These are phyloP conservation scores for Scedosporium apiospermum DNA, from an alignment of 2,329 filamentous ascomycete genomes.

Conservation along the genomic window DNA sequence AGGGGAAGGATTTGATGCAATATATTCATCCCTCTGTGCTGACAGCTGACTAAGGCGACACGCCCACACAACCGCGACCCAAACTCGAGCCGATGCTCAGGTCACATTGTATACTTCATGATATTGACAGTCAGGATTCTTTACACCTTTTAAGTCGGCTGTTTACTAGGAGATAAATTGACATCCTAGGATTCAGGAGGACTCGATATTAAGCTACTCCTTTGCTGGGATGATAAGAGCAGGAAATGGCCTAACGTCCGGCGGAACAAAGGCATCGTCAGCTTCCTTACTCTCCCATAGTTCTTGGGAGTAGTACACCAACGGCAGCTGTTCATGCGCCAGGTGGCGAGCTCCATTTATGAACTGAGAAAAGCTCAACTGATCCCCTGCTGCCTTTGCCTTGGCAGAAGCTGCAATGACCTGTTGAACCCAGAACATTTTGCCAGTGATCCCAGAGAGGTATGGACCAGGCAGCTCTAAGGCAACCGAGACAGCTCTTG, in stretches of 20 bases:
- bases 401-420: slow-evolving; percentile 12
- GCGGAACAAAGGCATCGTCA: slow-evolving; percentile 12
- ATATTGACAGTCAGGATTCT: no score
- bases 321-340: slow-evolving; percentile 17
- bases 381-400: background rate
- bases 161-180: no score
- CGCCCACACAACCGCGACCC: no score
- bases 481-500: slow-evolving; percentile 4
- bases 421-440: slow-evolving; percentile 20
- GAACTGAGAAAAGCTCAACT: slow-evolving; percentile 15
- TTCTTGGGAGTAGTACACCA: slow-evolving; percentile 16
- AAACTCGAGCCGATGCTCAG: no score
- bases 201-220: background rate
- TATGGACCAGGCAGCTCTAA: slow-evolving; percentile 11
- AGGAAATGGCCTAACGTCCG: slow-evolving; percentile 13
- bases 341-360: slow-evolving; percentile 11
- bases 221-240: no score
- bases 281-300: slow-evolving; percentile 16
- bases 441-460: slow-evolving; percentile 12
- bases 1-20: no score
- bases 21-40: no score
- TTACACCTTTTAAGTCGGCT: no score
- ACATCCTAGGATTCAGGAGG: no score
- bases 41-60: no score
- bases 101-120: no score